Conservation (phyloP, 257 asterid genomes). For the Primulina huaijiensis region DNA sequence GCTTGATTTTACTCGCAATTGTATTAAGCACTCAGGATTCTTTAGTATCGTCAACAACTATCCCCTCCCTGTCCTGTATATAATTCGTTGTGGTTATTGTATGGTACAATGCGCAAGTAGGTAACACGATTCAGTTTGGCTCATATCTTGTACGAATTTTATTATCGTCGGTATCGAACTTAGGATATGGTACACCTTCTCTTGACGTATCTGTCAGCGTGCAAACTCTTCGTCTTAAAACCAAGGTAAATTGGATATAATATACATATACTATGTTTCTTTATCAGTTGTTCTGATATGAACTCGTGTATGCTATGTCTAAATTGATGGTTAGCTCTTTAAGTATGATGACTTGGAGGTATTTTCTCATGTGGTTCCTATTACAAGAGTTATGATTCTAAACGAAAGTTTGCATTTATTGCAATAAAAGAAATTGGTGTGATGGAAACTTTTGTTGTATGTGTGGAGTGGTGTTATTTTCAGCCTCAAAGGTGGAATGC, state of each 20-base stretch:
- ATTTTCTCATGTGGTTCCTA: too few species aligned
- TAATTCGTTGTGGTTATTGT: background rate
- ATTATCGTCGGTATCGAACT: background rate
- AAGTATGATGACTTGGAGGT: too few species aligned
- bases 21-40: conserved; percentile 22
- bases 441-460: background rate
- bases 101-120: conserved; percentile 5
- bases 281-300: too few species aligned
- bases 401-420: background rate
- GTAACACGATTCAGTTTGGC: background rate
- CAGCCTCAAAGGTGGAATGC: background rate
- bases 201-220: background rate
- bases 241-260: background rate
- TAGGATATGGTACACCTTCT: background rate
- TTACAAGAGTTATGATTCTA: background rate
- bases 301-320: too few species aligned
- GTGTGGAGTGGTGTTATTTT: background rate
- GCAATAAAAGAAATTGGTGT: background rate
- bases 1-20: conserved; percentile 17
- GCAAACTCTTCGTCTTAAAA: background rate
- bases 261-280: too few species aligned
- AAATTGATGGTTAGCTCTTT: too few species aligned
- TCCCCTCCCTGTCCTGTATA: background rate
- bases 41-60: conserved; percentile 18
- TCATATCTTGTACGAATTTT: background rate